These are phyloP conservation scores for Hypericum perforatum DNA, from an alignment of 345 rosid species.

Conservation along the genomic window DNA sequence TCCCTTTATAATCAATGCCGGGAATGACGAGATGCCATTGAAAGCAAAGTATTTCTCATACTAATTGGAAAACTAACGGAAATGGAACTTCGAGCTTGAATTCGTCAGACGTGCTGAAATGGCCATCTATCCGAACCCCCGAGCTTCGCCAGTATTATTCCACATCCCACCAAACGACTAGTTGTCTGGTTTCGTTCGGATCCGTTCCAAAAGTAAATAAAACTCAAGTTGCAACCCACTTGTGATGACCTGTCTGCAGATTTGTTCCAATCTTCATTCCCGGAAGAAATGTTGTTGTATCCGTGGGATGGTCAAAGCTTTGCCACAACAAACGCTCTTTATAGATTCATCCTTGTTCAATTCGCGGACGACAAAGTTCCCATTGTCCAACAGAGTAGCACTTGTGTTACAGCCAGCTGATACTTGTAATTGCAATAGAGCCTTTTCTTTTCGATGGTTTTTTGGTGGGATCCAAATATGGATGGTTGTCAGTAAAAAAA, in stretches of 20 bases:
- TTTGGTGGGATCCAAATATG: too few species aligned
- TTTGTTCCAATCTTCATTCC: slow-evolving; percentile 42
- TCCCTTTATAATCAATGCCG: too few species aligned
- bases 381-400: slow-evolving; percentile 23
- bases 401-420: slow-evolving; percentile 17
- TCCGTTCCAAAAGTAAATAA: slow-evolving; percentile 20
- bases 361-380: slow-evolving; percentile 29
- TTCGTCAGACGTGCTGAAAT: too few species aligned
- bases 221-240: slow-evolving; percentile 22
- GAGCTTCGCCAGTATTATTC: slow-evolving; percentile 18
- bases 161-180: slow-evolving; percentile 19
- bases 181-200: slow-evolving; percentile 10
- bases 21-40: too few species aligned
- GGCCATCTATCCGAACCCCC: too few species aligned
- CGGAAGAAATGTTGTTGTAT: slow-evolving; percentile 18
- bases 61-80: too few species aligned
- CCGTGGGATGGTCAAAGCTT: slow-evolving; percentile 11
- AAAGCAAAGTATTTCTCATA: too few species aligned
- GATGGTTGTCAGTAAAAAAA: too few species aligned
- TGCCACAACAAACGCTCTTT: slow-evolving; percentile 11
- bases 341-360: slow-evolving; percentile 20
- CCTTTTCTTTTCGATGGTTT: too few species aligned
- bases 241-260: slow-evolving; percentile 18
- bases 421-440: neutral
- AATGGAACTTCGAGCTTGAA: too few species aligned